These are phyloP conservation scores for Candida odintsovae DNA, from an alignment of 805 yeast genomes.

Conservation along the genomic window DNA sequence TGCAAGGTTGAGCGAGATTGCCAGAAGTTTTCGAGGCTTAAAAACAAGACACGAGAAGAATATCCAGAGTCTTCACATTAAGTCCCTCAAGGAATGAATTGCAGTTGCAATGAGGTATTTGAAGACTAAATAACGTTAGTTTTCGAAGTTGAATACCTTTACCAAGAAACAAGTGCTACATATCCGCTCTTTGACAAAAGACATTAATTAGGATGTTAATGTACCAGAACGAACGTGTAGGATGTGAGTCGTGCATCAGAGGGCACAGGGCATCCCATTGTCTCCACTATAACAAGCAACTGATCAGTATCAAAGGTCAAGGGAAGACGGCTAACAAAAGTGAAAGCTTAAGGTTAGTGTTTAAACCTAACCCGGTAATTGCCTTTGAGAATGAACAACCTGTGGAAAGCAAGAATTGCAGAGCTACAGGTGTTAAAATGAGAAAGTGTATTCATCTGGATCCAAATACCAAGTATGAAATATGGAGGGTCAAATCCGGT, in stretches of 20 bases:
- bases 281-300: conserved; percentile 2
- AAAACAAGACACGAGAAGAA: background rate
- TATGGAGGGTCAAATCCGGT: conserved; percentile 4
- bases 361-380: background rate
- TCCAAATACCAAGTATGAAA: background rate
- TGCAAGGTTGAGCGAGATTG: background rate
- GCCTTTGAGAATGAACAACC: background rate
- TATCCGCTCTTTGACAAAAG: too few species aligned
- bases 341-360: background rate
- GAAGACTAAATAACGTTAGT: too few species aligned
- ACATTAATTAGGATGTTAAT: background rate
- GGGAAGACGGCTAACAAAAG: conserved; percentile 2
- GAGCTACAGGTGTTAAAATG: background rate
- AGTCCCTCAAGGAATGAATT: too few species aligned
- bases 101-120: too few species aligned
- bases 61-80: too few species aligned
- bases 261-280: conserved; percentile 8
- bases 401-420: conserved; percentile 3
- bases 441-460: conserved; percentile 1
- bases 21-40: background rate
- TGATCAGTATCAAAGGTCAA: conserved; percentile 3
- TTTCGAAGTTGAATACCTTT: too few species aligned
- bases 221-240: conserved; percentile 4
- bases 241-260: conserved; percentile 5
- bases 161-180: too few species aligned